Percentiles rank a stretch among this genome's conserved stretches.
Conservation (phyloP, 176 grass and related monocot species). For the Saccharum officinarum region DNA sequence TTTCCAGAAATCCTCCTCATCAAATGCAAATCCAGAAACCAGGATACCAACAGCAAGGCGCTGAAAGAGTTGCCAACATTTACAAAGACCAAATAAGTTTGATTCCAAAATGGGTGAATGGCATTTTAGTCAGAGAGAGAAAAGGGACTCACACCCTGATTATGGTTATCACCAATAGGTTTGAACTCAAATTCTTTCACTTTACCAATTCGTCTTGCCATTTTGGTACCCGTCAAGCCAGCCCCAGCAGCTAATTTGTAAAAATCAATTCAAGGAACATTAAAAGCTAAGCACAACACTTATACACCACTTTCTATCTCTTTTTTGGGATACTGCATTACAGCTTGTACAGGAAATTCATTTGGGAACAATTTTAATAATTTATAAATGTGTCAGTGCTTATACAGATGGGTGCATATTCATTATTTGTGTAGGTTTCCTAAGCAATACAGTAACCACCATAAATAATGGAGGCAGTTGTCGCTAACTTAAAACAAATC, state of each 20-base stretch:
- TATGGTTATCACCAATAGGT: constrained; percentile 88
- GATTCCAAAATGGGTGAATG: neutral
- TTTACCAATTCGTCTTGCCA: constrained; percentile 81
- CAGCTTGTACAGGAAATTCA: neutral
- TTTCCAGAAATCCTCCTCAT: constrained; percentile 77
- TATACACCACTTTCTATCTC: neutral
- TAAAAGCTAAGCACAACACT: neutral
- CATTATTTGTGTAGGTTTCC: neutral
- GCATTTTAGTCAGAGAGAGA: constrained; percentile 28
- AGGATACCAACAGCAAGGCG: constrained; percentile 86
- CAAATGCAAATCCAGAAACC: constrained; percentile 88
- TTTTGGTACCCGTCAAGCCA: constrained; percentile 92
- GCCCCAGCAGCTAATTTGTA: constrained; percentile 79
- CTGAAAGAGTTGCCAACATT: constrained; percentile 50
- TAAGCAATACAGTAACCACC: neutral
- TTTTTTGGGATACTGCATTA: neutral
- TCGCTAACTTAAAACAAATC: neutral
- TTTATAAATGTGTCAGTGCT: neutral
- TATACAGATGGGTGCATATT: neutral
- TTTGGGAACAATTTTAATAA: neutral
- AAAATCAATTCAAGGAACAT: constrained; percentile 29
- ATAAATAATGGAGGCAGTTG: neutral
- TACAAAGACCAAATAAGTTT: constrained; percentile 25
- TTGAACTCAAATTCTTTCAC: constrained; percentile 98
- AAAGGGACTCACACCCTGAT: constrained; percentile 88